These are phyloP conservation scores for Harringtonia aguacate DNA, from an alignment of 2,329 filamentous ascomycete genomes.

Conservation along the genomic window DNA sequence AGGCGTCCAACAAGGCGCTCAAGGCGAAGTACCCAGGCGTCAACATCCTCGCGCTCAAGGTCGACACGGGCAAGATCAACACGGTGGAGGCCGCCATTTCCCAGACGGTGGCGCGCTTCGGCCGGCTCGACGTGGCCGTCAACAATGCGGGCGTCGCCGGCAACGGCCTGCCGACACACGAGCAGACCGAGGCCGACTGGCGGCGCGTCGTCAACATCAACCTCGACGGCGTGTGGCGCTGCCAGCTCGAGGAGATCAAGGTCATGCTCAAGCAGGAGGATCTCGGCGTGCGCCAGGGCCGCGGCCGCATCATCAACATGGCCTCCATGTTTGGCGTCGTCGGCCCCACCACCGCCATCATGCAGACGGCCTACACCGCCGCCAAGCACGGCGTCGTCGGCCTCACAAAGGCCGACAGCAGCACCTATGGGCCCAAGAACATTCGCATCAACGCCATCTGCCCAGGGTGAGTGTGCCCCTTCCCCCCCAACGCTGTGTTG, in stretches of 20 bases:
- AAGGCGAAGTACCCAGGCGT: slow-evolving; percentile 25
- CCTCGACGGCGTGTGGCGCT: slow-evolving; percentile 45
- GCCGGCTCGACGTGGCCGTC: slow-evolving; percentile 42
- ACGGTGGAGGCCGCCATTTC: slow-evolving; percentile 32
- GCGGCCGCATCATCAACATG: slow-evolving; percentile 44
- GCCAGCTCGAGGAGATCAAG: slow-evolving; percentile 39
- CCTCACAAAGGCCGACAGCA: slow-evolving; percentile 42
- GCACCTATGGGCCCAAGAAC: slow-evolving; percentile 35
- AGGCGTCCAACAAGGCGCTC: slow-evolving; percentile 22
- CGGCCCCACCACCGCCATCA: slow-evolving; percentile 21
- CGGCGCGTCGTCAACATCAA: slow-evolving; percentile 39
- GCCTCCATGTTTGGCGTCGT: slow-evolving; percentile 40
- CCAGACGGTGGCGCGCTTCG: slow-evolving; percentile 31
- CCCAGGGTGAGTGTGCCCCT: slow-evolving; percentile 37
- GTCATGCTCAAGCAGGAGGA: slow-evolving; percentile 38
- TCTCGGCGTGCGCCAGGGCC: slow-evolving; percentile 23
- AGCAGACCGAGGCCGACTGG: slow-evolving; percentile 36
- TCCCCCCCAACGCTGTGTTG: no score
- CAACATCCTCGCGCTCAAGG: slow-evolving; percentile 19
- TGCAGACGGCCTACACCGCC: slow-evolving; percentile 35
- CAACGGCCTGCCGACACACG: slow-evolving; percentile 28
- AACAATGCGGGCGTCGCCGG: slow-evolving; percentile 44
- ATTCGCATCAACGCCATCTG: slow-evolving; percentile 54
- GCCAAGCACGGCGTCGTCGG: slow-evolving; percentile 42
- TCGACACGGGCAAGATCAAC: slow-evolving; percentile 33